These are phyloP conservation scores for Austroboletus sp. DNA, from an alignment of 1,284 basidiomycete genomes.

Conservation along the genomic window DNA sequence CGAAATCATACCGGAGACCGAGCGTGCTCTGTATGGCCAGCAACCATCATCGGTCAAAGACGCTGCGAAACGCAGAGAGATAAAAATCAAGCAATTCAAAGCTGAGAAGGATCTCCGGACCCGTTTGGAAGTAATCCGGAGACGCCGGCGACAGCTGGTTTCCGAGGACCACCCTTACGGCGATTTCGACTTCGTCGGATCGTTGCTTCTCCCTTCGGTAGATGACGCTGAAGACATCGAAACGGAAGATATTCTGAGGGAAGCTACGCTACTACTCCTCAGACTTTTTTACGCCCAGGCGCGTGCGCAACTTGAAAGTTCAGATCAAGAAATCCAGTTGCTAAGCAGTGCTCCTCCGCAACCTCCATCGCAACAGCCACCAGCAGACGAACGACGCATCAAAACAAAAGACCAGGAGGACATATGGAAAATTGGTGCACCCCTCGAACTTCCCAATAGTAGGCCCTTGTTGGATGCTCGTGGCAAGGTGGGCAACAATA, in stretches of 20 bases:
- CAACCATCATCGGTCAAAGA: slow-evolving; percentile 49
- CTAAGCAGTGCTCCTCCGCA: slow-evolving; percentile 52
- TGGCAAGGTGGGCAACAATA: slow-evolving; percentile 54
- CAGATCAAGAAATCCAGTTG: slow-evolving; percentile 70
- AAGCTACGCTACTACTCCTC: slow-evolving; percentile 63
- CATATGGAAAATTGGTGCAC: slow-evolving; percentile 74
- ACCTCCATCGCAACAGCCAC: slow-evolving; percentile 22
- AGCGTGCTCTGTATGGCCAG: slow-evolving; percentile 50
- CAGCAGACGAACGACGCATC: slow-evolving; percentile 34
- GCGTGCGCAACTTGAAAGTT: slow-evolving; percentile 59
- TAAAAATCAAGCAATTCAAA: slow-evolving; percentile 84
- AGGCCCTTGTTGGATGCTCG: slow-evolving; percentile 66
- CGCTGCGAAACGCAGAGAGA: slow-evolving; percentile 64
- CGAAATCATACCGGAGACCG: slow-evolving; percentile 58
- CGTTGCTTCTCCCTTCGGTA: slow-evolving; percentile 47
- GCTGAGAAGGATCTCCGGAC: slow-evolving; percentile 73
- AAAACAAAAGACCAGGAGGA: slow-evolving; percentile 43
- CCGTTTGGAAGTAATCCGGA: slow-evolving; percentile 56
- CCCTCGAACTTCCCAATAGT: slow-evolving; percentile 41
- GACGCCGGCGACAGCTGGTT: slow-evolving; percentile 42
- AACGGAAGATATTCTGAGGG: slow-evolving; percentile 58
- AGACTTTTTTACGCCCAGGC: slow-evolving; percentile 70
- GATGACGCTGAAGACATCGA: slow-evolving; percentile 54
- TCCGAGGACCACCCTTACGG: slow-evolving; percentile 35
- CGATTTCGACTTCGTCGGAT: slow-evolving; percentile 56